phyloP scores from a whole-genome alignment of 2,329 filamentous ascomycete genomes.

The Botrytis deweyae region DNA sequence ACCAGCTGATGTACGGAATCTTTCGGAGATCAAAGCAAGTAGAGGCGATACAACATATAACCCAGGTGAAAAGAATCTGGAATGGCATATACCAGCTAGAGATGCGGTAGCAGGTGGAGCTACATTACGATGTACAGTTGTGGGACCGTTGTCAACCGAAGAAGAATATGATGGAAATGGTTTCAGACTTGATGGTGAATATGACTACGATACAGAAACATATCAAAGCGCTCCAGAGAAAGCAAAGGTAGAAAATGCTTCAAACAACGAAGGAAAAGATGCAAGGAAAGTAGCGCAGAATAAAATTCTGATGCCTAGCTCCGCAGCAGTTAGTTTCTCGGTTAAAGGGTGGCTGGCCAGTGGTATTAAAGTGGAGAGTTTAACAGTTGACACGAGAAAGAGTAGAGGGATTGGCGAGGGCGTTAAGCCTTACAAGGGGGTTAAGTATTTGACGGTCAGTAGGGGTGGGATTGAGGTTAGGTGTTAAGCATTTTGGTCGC shows the following conservation, averaged over 20 bases:
- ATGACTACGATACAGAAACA: slow-evolving; percentile 53
- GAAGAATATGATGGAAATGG: slow-evolving; percentile 45
- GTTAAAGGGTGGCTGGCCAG: slow-evolving; percentile 69
- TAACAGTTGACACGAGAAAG: slow-evolving; percentile 70
- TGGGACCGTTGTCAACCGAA: slow-evolving; percentile 58
- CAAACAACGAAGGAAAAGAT: slow-evolving; percentile 45
- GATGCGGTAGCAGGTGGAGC: slow-evolving; percentile 72
- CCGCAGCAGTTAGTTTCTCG: slow-evolving; percentile 69
- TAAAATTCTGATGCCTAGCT: slow-evolving; percentile 76
- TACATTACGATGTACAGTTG: slow-evolving; percentile 75
- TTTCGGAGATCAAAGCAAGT: slow-evolving; percentile 77
- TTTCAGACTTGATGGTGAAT: slow-evolving; percentile 41
- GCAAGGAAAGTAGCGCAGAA: slow-evolving; percentile 63
- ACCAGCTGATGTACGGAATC: slow-evolving; percentile 73
- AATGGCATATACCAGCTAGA: slow-evolving; percentile 81
- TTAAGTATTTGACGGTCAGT: slow-evolving; percentile 88
- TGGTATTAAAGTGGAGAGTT: slow-evolving; percentile 65
- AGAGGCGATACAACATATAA: slow-evolving; percentile 82
- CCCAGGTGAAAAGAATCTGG: slow-evolving; percentile 67
- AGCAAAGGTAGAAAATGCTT: slow-evolving; percentile 41
- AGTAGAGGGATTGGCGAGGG: slow-evolving; percentile 83
- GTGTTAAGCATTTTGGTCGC: slow-evolving; percentile 42
- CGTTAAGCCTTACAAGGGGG: slow-evolving; percentile 94
- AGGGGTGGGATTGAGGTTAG: slow-evolving; percentile 63
- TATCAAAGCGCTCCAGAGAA: slow-evolving; percentile 49